Conservation (phyloP, 805 yeast genomes). For the Starmerella kuoi region DNA sequence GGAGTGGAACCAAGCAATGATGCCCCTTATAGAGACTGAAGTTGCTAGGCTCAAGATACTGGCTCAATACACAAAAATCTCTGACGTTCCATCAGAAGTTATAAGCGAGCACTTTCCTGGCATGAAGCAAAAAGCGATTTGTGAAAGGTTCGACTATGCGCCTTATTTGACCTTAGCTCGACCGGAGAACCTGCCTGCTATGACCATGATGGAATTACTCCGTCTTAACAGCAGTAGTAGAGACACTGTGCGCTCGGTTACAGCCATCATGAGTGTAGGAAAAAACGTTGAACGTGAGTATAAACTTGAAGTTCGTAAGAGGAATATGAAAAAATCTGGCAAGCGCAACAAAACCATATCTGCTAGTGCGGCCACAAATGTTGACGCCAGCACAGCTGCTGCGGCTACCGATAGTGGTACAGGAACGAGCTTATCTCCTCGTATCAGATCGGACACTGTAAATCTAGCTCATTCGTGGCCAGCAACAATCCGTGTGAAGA, state of each 20-base stretch:
- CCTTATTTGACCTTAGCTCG: slow-evolving; percentile 64
- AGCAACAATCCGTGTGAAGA: slow-evolving; percentile 44
- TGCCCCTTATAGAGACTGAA: slow-evolving; percentile 61
- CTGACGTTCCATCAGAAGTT: slow-evolving; percentile 19
- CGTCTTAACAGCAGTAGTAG: slow-evolving; percentile 53
- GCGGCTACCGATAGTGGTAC: background rate
- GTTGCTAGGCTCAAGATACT: slow-evolving; percentile 42
- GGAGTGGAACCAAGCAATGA: slow-evolving; percentile 69
- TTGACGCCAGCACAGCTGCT: background rate
- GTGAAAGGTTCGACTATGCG: slow-evolving; percentile 41
- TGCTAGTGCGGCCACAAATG: background rate
- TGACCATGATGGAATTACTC: slow-evolving; percentile 70
- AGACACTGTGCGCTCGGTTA: slow-evolving; percentile 74
- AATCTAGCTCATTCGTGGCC: slow-evolving; percentile 38
- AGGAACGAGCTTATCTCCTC: background rate
- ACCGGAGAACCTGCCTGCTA: slow-evolving; percentile 70
- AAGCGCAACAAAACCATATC: background rate
- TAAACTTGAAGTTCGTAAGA: slow-evolving; percentile 24
- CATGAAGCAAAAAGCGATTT: slow-evolving; percentile 12
- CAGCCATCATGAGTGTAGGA: slow-evolving; percentile 72
- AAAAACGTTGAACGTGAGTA: slow-evolving; percentile 76
- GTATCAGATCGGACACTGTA: slow-evolving; percentile 1
- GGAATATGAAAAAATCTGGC: slow-evolving; percentile 1
- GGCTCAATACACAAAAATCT: slow-evolving; percentile 20
- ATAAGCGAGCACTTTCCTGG: slow-evolving; percentile 13